Evolutionary conservation across 1,284 basidiomycete genomes (phyloP).

Genomic region (Cutaneotrichosporon mucoides): DNA sequence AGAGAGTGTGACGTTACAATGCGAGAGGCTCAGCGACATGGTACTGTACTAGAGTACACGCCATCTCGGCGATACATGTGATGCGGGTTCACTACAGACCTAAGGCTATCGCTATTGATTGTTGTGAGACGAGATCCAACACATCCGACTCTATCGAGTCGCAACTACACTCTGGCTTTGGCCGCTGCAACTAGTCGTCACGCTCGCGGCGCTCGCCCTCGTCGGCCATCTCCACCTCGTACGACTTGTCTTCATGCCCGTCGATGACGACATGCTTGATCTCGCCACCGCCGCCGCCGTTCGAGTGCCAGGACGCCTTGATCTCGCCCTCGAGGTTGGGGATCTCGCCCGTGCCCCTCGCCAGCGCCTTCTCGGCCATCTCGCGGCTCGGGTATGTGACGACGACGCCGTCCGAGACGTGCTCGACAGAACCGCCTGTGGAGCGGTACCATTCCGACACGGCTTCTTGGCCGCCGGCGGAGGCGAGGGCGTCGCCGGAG

Average conservation of each 20-base stretch:
- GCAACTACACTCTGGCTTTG: too few species aligned
- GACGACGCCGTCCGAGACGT: conserved; percentile 20
- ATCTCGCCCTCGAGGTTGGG: conserved; percentile 22
- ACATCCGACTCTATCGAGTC: not conserved
- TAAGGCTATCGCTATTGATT: too few species aligned
- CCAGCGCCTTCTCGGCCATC: conserved; percentile 45
- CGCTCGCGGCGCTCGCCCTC: conserved; percentile 17
- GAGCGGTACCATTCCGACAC: conserved; percentile 80
- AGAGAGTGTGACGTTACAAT: too few species aligned
- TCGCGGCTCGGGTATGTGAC: conserved; percentile 42
- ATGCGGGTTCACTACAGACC: too few species aligned
- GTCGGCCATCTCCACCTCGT: conserved; percentile 14
- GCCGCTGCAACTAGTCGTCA: conserved; percentile 13
- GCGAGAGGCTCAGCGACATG: too few species aligned
- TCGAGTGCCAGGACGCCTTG: conserved; percentile 29
- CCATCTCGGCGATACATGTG: too few species aligned
- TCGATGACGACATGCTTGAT: conserved; percentile 1
- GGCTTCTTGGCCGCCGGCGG: conserved; percentile 53
- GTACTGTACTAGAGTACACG: too few species aligned
- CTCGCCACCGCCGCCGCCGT: conserved; percentile 1
- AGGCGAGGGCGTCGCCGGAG: conserved; percentile 57
- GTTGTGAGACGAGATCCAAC: too few species aligned
- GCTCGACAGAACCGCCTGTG: conserved; percentile 39
- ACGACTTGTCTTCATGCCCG: not conserved
- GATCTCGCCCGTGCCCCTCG: conserved; percentile 38